Evolutionary conservation across 176 grass and related monocot species (phyloP).

Genomic region (Tillandsia leiboldiana): DNA sequence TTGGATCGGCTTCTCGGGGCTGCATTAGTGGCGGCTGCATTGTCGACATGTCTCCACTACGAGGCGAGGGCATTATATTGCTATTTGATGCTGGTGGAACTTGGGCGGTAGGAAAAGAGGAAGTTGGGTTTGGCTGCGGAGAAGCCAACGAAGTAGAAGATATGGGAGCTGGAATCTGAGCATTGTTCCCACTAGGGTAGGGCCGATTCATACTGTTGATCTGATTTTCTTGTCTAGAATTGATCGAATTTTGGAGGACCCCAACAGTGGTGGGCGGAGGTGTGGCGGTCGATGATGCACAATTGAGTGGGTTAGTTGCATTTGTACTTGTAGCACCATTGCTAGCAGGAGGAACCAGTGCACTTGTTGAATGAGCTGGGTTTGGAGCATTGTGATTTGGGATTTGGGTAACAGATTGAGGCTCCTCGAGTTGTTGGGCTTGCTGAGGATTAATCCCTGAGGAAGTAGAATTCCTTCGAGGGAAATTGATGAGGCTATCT

Average conservation of each 20-base stretch:
- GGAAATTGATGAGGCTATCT: constrained; percentile 87
- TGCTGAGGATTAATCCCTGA: constrained; percentile 54
- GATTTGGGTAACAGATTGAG: constrained; percentile 53
- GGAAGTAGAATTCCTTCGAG: constrained; percentile 37
- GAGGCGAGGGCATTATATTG: constrained; percentile 45
- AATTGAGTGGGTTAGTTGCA: constrained; percentile 38
- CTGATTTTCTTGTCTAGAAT: constrained; percentile 50
- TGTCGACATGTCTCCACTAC: constrained; percentile 31
- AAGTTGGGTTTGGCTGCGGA: constrained; percentile 46
- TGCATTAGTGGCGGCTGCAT: constrained; percentile 48
- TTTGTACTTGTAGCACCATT: constrained; percentile 35
- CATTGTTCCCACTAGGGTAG: constrained; percentile 20
- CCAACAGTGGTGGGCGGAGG: constrained; percentile 27
- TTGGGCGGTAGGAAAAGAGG: constrained; percentile 34
- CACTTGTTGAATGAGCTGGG: constrained; percentile 30
- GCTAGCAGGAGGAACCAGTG: constrained; percentile 37
- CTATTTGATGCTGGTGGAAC: constrained; percentile 32
- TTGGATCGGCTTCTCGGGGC: constrained; percentile 49
- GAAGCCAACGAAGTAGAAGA: constrained; percentile 43
- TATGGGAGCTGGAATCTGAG: constrained; percentile 24
- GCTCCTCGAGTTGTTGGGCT: constrained; percentile 55
- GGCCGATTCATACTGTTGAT: constrained; percentile 29
- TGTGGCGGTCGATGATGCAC: constrained; percentile 39
- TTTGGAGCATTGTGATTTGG: constrained; percentile 70
- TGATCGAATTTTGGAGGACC: constrained; percentile 51